phyloP scores from a whole-genome alignment of 257 asterid species.

The Plectranthus barbatus region DNA sequence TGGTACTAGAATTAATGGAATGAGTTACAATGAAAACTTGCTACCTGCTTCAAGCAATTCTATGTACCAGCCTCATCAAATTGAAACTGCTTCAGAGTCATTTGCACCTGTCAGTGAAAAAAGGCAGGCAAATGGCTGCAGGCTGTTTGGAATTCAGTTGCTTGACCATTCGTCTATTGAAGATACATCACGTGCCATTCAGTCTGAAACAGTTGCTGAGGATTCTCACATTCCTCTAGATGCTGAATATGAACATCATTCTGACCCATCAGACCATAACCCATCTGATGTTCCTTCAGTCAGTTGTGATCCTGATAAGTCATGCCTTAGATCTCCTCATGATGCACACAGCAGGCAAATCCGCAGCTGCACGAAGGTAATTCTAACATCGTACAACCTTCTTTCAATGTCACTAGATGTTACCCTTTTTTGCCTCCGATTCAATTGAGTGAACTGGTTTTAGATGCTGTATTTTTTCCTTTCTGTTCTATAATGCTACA shows the following conservation, averaged over 20 bases:
- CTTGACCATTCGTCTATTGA: slow-evolving; percentile 46
- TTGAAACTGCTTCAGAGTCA: slow-evolving; percentile 25
- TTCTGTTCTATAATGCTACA: background rate
- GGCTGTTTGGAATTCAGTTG: slow-evolving; percentile 80
- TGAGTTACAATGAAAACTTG: slow-evolving; percentile 33
- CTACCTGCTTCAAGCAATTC: slow-evolving; percentile 14
- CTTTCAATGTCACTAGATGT: background rate
- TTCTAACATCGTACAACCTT: background rate
- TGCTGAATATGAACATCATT: slow-evolving; percentile 53
- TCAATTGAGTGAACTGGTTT: background rate
- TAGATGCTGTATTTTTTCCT: background rate
- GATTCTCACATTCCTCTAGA: slow-evolving; percentile 42
- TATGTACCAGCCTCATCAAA: slow-evolving; percentile 21
- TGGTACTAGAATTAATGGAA: slow-evolving; percentile 33
- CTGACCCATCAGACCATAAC: slow-evolving; percentile 48
- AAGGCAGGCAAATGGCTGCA: slow-evolving; percentile 62
- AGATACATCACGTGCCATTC: slow-evolving; percentile 34
- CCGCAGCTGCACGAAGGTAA: slow-evolving; percentile 11
- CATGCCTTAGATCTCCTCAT: slow-evolving; percentile 10
- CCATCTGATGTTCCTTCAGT: slow-evolving; percentile 24
- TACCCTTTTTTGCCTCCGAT: background rate
- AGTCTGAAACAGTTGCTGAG: slow-evolving; percentile 36
- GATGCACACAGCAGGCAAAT: background rate
- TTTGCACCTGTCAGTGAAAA: slow-evolving; percentile 50
- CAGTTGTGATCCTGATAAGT: slow-evolving; percentile 12